phyloP scores from a whole-genome alignment of 345 rosid genomes.

The Hibiscus tridactylites region DNA sequence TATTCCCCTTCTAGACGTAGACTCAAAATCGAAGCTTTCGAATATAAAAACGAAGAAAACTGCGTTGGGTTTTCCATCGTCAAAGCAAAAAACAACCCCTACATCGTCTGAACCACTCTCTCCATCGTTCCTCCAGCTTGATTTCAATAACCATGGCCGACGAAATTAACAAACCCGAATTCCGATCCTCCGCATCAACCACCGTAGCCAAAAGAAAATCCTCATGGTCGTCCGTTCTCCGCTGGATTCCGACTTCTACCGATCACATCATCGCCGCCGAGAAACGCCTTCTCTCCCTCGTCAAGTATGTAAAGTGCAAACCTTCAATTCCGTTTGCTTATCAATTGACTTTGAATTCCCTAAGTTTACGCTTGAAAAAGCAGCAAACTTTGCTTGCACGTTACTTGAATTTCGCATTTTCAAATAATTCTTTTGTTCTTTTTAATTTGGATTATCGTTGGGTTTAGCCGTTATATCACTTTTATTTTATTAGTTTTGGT shows the following conservation, averaged over 20 bases:
- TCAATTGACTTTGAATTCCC: neutral
- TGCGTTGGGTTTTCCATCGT: no score
- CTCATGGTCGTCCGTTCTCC: conserved; percentile 77
- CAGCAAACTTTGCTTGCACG: neutral
- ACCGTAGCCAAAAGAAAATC: conserved; percentile 37
- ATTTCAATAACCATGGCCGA: conserved; percentile 49
- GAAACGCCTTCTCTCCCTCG: conserved; percentile 78
- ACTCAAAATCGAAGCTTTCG: no score
- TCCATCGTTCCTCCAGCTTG: neutral
- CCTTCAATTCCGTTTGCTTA: conserved; percentile 1
- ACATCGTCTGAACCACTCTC: no score
- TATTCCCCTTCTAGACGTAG: no score
- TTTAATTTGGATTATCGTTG: neutral
- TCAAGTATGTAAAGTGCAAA: conserved; percentile 58
- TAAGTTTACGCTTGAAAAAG: neutral
- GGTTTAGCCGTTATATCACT: neutral
- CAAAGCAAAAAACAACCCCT: no score
- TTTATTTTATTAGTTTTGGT: neutral
- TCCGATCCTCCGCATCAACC: conserved; percentile 30
- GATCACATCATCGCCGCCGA: conserved; percentile 83
- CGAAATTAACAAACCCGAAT: conserved; percentile 36
- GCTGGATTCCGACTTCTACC: conserved; percentile 96
- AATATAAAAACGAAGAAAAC: no score
- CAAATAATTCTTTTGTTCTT: neutral
- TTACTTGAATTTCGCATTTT: neutral